Evolutionary conservation across 352 stramenopile genomes (phyloP).

Genomic region (Globisporangium irregulare): DNA sequence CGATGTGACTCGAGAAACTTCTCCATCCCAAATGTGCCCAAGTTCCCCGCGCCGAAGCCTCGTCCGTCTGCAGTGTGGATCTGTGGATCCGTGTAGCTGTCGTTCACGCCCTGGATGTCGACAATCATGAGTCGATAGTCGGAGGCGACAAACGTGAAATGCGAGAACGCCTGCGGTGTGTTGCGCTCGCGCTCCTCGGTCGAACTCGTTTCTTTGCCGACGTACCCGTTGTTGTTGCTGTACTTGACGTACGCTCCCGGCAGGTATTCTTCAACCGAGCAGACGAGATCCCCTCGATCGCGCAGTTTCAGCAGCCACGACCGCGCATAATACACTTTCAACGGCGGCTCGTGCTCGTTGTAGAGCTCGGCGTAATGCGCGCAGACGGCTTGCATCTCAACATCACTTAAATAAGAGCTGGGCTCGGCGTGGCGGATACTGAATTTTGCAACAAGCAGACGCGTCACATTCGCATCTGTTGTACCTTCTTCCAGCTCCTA

Average conservation of each 20-base stretch:
- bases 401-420: constrained; percentile 78
- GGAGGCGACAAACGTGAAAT: constrained; percentile 83
- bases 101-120: constrained; percentile 83
- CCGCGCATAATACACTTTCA: constrained; percentile 80
- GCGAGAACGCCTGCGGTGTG: constrained; percentile 80
- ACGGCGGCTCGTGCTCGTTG: constrained; percentile 79
- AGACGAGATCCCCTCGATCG: constrained; percentile 61
- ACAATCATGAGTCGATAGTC: constrained; percentile 86
- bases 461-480: constrained; percentile 20
- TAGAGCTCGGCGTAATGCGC: constrained; percentile 84
- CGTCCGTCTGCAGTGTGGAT: constrained; percentile 79
- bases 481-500: constrained; percentile 39
- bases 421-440: constrained; percentile 62
- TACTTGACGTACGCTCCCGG: constrained; percentile 85
- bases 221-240: constrained; percentile 85
- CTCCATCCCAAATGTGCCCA: constrained; percentile 84
- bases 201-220: constrained; percentile 73
- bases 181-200: constrained; percentile 83
- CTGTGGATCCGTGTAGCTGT: constrained; percentile 83
- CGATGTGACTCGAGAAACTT: constrained; percentile 85
- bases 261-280: constrained; percentile 76
- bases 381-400: constrained; percentile 88
- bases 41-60: constrained; percentile 80
- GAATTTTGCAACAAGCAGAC: constrained; percentile 72
- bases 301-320: constrained; percentile 78